Base-by-base conservation (phyloP, 345 rosid species). In the Melaleuca quinquenervia region DNA sequence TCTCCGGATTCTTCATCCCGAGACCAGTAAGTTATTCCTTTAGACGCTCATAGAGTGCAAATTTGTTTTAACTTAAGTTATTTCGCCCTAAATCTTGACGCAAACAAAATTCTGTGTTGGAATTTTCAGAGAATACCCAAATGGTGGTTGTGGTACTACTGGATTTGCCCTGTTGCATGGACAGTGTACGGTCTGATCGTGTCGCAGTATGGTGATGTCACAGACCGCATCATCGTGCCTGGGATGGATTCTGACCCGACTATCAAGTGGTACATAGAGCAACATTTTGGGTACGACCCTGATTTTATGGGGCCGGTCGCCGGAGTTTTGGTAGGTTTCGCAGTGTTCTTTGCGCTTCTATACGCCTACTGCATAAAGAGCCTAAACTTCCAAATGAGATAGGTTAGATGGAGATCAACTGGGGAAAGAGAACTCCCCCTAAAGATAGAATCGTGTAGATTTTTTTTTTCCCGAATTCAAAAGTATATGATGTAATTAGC, bases 131-230 rank as follows among this genome's bases (percentile, higher is more conserved):
- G 74, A 82, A 89, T 90, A 62, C 92, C 92, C 26, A 89, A 88
- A 82, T 91, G 93, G 92, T 91, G 93, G 92, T 48, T 88, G 13
- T 91, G 93, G 93, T 91, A 90, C 89, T 89, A 90, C 64, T 91
- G 90, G 91, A 90, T 90, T 48, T 90, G 88, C 89, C 93, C 54
- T 52, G 58, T 82, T 87, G 87, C 89, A 8, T 87, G 89, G 89
- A 87, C 89, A 7, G 86, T 87, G 48, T 87, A 87, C 16, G 89
- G 89, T 44, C 82, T 87, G 64, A 87, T 87, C 8, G 27, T 87
- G 16, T 84, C 89, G 26, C 89, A 87, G 60, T 87, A 87, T 41
- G 85, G 87, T 18, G 89, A 87, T 52, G 87, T 58, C 20, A 60
- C 52, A 7, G 36, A 53, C 0, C 3, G n/a, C 8, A 87, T 87